These are phyloP conservation scores for Nothophoma quercina DNA, from an alignment of 2,329 filamentous ascomycete genomes.

Conservation along the genomic window DNA sequence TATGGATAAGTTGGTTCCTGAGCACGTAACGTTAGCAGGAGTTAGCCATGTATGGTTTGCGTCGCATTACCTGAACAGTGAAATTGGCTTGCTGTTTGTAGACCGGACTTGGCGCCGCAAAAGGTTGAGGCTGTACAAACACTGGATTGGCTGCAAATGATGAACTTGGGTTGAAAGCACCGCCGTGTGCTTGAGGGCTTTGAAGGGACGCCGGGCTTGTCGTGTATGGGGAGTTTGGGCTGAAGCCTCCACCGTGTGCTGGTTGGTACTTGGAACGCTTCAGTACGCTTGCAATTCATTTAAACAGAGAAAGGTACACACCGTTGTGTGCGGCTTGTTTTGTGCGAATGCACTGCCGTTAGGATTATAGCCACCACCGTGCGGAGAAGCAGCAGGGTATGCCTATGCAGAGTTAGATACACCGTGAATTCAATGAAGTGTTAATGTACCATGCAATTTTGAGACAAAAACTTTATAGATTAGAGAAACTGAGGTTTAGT, in stretches of 20 bases:
- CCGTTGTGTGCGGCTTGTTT: conserved; percentile 10
- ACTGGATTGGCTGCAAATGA: conserved; percentile 13
- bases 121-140: conserved; percentile 16
- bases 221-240: not conserved
- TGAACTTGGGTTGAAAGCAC: conserved; percentile 24
- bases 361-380: conserved; percentile 35
- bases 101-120: conserved; percentile 15
- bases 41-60: not conserved
- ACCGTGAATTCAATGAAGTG: not conserved
- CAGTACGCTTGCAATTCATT: not conserved
- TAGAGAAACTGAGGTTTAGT: not conserved
- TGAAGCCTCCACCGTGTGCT: conserved; percentile 9
- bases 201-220: not conserved
- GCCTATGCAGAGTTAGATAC: conserved; percentile 23
- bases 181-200: conserved; percentile 18
- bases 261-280: not conserved
- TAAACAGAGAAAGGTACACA: not conserved
- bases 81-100: conserved; percentile 14
- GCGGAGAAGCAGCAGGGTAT: conserved; percentile 23
- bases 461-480: not conserved
- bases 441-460: conserved; percentile 25
- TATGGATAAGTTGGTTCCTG: conserved; percentile 18
- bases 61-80: conserved; percentile 19
- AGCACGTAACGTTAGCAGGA: not conserved
- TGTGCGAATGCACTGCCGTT: conserved; percentile 20